A percentile compares a stretch with the other conserved stretches of the same genome.
Conservation (phyloP, 2,329 filamentous ascomycete genomes). For the Nemania bipapillata region DNA sequence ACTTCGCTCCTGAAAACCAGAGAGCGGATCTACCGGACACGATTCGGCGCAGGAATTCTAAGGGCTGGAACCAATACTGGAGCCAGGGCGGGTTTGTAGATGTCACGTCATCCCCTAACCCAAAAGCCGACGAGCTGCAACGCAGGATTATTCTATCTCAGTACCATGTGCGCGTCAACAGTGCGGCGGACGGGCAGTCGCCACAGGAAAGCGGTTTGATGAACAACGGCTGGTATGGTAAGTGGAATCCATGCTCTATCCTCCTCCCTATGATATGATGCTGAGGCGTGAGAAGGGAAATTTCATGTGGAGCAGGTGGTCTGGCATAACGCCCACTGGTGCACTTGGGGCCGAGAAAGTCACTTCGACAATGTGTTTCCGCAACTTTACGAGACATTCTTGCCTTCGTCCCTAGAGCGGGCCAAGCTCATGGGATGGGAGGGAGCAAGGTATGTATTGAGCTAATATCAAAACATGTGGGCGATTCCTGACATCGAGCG, state of each 20-base stretch:
- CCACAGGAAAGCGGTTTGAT: constrained; percentile 59
- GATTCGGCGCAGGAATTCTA: constrained; percentile 44
- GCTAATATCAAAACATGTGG: neutral
- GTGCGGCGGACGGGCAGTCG: constrained; percentile 52
- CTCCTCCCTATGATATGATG: neutral
- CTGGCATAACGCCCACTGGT: constrained; percentile 58
- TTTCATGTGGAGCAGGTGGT: constrained; percentile 60
- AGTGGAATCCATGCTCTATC: constrained; percentile 27
- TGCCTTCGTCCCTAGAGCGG: constrained; percentile 49
- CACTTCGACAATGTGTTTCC: constrained; percentile 55
- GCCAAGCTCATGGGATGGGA: constrained; percentile 51
- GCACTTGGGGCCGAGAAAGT: constrained; percentile 54
- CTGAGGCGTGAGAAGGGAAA: constrained; percentile 44
- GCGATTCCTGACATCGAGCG: neutral
- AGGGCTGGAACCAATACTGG: constrained; percentile 55
- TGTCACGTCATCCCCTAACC: constrained; percentile 52
- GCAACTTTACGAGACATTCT: constrained; percentile 51
- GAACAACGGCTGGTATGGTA: constrained; percentile 61
- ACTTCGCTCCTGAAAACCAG: constrained; percentile 50
- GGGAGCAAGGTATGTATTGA: constrained; percentile 45
- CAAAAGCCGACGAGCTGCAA: constrained; percentile 57
- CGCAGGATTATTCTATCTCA: constrained; percentile 58
- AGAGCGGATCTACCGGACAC: constrained; percentile 43
- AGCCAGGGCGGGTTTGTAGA: constrained; percentile 57
- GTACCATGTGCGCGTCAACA: constrained; percentile 58